Evolutionary conservation across 1,284 basidiomycete species (phyloP).

Genomic region (Pseudozyma pruni): DNA sequence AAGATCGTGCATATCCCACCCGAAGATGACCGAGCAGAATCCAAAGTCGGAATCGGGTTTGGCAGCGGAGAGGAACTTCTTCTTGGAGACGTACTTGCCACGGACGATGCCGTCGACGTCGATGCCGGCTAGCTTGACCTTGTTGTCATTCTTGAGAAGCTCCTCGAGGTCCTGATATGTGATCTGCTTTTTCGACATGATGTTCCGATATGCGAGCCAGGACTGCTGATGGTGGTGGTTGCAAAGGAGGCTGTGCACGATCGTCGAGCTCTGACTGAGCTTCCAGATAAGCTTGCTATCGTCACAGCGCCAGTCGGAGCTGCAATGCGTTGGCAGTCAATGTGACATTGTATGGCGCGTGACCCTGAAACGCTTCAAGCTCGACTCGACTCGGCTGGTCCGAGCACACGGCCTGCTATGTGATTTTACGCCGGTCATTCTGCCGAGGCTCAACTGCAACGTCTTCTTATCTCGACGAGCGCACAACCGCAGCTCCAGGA

Average conservation of each 20-base stretch:
- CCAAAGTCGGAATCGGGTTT: conserved; percentile 75
- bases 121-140: conserved; percentile 81
- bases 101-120: conserved; percentile 83
- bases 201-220: neutral
- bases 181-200: conserved; percentile 31
- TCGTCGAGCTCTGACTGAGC: too few relatives aligned
- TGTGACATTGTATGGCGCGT: too few relatives aligned
- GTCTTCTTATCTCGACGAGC: neutral
- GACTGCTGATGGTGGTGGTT: conserved; percentile 1
- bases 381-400: conserved; percentile 6
- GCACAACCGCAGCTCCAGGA: neutral
- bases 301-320: neutral
- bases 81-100: conserved; percentile 93
- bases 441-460: conserved; percentile 26
- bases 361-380: neutral
- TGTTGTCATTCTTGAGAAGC: conserved; percentile 75
- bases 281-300: too few relatives aligned
- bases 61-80: conserved; percentile 88
- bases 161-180: conserved; percentile 46
- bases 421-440: too few relatives aligned
- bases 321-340: neutral
- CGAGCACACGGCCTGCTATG: conserved; percentile 17
- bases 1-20: conserved; percentile 48
- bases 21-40: conserved; percentile 58
- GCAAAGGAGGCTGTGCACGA: neutral